Base-by-base conservation (phyloP, 768 basidiomycete species). In the Leccinum ochraceum region DNA sequence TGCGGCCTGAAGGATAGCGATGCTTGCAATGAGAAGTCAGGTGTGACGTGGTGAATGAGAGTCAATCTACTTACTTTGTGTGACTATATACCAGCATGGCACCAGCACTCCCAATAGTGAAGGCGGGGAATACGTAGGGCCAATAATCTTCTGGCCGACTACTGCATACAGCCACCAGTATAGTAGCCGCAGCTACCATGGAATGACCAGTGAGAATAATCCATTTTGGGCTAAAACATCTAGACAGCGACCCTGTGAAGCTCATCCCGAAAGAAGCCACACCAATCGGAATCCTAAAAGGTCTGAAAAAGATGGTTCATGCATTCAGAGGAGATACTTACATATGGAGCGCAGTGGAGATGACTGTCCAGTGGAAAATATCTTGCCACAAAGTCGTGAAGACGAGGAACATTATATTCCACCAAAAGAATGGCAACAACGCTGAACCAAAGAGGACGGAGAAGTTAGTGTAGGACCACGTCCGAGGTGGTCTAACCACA, bases 1-100 rank as follows among this genome's bases (percentile, higher is more conserved):
- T 5, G 77, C 78, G 39, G 77, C 77, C 60, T 75, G 77, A 70
- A 86, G 79, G 44, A 85, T 76, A 14, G 82, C 81, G 51, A 85
- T 80, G 64, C 81, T 84, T 56, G 3, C 2, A 26, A 36, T 52
- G 4, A 49, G 42, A n/a, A 34, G 26, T 63, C 14, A 57, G 39
- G 11, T 56, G 14, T 16, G 24, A 54, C 3, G 20, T 22, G 57
- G 28, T 46, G 14, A 11, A 26, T 6, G 8, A 3, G 46, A 37
- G 24, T 26, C 20, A 1, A 32, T 30, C 16, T 17, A 70, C 81
- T 67, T 67, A 81, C 82, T 81, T 84, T 3, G 81, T 75, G 54
- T 81, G 81, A 16, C 75, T 78, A 61, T 76, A 85, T 11, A 75
- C 70, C 54, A 84, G 65, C 68, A 79, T 79, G 4, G 73, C 69